These are phyloP conservation scores for Delonix regia DNA, from an alignment of 306 rosid genomes.

Conservation along the genomic window DNA sequence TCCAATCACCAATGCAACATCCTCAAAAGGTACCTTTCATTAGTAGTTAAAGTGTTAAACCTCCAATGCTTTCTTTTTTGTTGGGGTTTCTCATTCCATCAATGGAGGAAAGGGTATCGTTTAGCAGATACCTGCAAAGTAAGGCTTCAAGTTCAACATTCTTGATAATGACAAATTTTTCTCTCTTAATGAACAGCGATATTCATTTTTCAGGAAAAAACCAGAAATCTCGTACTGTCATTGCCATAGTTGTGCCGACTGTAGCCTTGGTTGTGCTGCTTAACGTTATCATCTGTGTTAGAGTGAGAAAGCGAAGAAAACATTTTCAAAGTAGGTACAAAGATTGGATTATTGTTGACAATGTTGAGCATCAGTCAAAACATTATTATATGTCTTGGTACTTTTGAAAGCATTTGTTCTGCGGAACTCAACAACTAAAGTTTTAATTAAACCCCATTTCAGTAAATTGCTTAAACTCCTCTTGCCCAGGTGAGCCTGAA, in stretches of 20 bases:
- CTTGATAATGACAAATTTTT: not conserved
- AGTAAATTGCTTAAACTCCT: not conserved
- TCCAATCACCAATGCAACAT: not conserved
- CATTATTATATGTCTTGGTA: not conserved
- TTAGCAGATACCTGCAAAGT: not conserved
- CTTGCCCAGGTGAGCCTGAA: not conserved
- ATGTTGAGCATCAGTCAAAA: not conserved
- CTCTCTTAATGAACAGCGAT: not conserved
- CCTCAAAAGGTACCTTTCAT: not conserved
- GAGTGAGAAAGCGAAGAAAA: conserved; percentile 27
- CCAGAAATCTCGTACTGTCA: conserved; percentile 5
- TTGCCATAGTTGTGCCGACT: conserved; percentile 21
- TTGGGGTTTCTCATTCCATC: not conserved
- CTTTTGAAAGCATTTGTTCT: too few relatives aligned
- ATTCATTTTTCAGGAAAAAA: conserved; percentile 41
- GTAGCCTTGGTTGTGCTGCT: conserved; percentile 30
- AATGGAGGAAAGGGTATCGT: not conserved
- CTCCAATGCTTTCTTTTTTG: not conserved
- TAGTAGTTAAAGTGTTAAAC: not conserved
- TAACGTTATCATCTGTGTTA: conserved; percentile 28
- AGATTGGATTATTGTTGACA: not conserved
- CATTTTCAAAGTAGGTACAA: conserved; percentile 24
- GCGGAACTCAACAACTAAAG: not conserved
- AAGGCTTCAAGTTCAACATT: not conserved
- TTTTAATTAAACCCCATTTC: not conserved